Evolutionary conservation across 1,284 basidiomycete species (phyloP).

Genomic region (Paramarasmius palmivorus): DNA sequence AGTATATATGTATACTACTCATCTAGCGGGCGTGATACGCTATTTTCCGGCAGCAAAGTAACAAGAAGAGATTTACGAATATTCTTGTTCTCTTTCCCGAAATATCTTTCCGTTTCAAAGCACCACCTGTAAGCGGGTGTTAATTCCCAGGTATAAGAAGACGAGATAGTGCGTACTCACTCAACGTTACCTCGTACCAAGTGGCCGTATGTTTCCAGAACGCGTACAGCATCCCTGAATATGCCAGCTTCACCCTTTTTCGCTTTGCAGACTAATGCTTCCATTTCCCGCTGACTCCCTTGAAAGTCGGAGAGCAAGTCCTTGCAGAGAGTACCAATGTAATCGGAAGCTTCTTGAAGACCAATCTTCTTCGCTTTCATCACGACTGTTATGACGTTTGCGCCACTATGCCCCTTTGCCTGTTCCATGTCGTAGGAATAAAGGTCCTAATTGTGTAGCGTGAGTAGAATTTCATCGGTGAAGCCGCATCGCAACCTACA

Average conservation of each 20-base stretch:
- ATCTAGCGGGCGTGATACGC: too few species aligned
- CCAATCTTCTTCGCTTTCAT: constrained; percentile 52
- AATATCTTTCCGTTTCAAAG: too few species aligned
- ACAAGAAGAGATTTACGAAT: too few species aligned
- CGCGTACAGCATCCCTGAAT: constrained; percentile 33
- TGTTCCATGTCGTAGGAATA: constrained; percentile 76
- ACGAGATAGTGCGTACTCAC: too few species aligned
- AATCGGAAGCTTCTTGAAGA: constrained; percentile 59
- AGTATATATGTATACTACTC: too few species aligned
- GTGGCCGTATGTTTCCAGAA: constrained; percentile 27
- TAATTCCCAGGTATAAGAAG: too few species aligned
- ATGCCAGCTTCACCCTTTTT: constrained; percentile 34
- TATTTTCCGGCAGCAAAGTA: too few species aligned
- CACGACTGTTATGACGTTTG: constrained; percentile 66
- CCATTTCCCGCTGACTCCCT: constrained; percentile 13
- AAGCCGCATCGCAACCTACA: background rate
- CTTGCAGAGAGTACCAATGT: constrained; percentile 52
- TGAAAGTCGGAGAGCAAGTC: constrained; percentile 35
- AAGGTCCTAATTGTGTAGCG: constrained; percentile 55
- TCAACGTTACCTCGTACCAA: constrained; percentile 26
- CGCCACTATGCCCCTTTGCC: constrained; percentile 61
- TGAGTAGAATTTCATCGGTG: constrained; percentile 6
- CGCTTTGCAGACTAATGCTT: constrained; percentile 23
- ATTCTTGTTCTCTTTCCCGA: too few species aligned
- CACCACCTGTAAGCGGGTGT: too few species aligned